These are phyloP conservation scores for Quercus tomentella DNA, from an alignment of 331 rosid species.

Conservation along the genomic window DNA sequence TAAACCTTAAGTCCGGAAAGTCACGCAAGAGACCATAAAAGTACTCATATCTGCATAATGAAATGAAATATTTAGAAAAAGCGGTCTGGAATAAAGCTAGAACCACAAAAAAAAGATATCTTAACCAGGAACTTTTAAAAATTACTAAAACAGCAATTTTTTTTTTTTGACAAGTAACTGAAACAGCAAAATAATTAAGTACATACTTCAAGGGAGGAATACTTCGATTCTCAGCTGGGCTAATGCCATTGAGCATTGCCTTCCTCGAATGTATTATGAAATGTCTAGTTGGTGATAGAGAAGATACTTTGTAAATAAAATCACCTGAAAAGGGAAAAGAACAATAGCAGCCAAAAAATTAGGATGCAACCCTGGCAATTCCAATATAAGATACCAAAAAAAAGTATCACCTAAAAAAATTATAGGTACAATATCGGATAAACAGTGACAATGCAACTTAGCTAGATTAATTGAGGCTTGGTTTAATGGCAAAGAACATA, in stretches of 20 bases:
- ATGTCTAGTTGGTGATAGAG: constrained; percentile 86
- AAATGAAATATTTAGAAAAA: neutral
- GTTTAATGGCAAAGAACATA: neutral
- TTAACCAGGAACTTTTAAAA: neutral
- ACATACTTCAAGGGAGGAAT: constrained; percentile 90
- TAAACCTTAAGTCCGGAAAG: constrained; percentile 91
- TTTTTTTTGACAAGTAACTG: neutral
- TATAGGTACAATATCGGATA: neutral
- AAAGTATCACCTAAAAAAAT: constrained; percentile 15
- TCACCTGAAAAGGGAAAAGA: constrained; percentile 64
- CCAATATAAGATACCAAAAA: constrained; percentile 6
- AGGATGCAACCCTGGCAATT: constrained; percentile 7
- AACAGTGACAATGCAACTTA: neutral
- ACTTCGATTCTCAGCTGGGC: constrained; percentile 96
- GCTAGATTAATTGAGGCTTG: constrained; percentile 1
- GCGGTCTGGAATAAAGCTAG: neutral
- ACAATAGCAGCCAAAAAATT: constrained; percentile 6
- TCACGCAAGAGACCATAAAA: constrained; percentile 90
- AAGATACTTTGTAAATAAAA: constrained; percentile 83
- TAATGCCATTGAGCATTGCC: constrained; percentile 91
- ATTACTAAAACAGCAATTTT: neutral
- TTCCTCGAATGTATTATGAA: constrained; percentile 92
- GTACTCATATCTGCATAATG: constrained; percentile 74
- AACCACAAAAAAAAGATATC: neutral
- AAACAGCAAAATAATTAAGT: neutral